Evolutionary conservation across 192 early-diverging fungal genomes (phyloP).

Genomic region (Thamnidium elegans): DNA sequence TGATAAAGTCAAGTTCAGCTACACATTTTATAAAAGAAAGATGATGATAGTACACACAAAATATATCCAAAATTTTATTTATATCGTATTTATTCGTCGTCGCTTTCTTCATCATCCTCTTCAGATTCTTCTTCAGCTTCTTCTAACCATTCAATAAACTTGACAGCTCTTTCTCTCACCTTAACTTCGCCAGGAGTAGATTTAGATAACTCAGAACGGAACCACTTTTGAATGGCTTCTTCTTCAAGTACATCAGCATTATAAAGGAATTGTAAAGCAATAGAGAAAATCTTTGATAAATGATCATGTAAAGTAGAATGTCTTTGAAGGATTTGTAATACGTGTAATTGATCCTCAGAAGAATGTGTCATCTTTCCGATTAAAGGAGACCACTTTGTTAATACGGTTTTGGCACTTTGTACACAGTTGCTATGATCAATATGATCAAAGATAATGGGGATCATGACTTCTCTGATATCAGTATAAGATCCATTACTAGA

Average conservation of each 20-base stretch:
- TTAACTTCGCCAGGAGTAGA: conserved; percentile 39
- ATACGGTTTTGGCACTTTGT: conserved; percentile 36
- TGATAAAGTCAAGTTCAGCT: no score
- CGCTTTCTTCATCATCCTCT: conserved; percentile 50
- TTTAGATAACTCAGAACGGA: conserved; percentile 46
- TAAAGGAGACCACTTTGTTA: conserved; percentile 70
- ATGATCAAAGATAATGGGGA: conserved; percentile 64
- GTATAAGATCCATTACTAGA: conserved; percentile 77
- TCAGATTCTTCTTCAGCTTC: conserved; percentile 67
- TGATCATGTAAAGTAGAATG: conserved; percentile 47
- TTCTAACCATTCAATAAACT: conserved; percentile 68
- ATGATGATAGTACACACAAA: no score
- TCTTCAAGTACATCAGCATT: conserved; percentile 83
- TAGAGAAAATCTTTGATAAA: conserved; percentile 55
- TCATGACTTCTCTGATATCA: conserved; percentile 73
- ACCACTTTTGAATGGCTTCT: conserved; percentile 77
- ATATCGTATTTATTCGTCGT: neutral
- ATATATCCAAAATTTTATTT: no score
- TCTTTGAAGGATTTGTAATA: conserved; percentile 51
- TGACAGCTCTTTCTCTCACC: conserved; percentile 57
- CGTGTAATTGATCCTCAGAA: conserved; percentile 74
- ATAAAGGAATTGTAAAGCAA: conserved; percentile 65
- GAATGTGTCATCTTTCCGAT: conserved; percentile 65
- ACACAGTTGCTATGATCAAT: conserved; percentile 53
- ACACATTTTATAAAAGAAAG: no score